These are phyloP conservation scores for Isochrysis galbana DNA, from an alignment of 78 protist genomes.

Conservation along the genomic window DNA sequence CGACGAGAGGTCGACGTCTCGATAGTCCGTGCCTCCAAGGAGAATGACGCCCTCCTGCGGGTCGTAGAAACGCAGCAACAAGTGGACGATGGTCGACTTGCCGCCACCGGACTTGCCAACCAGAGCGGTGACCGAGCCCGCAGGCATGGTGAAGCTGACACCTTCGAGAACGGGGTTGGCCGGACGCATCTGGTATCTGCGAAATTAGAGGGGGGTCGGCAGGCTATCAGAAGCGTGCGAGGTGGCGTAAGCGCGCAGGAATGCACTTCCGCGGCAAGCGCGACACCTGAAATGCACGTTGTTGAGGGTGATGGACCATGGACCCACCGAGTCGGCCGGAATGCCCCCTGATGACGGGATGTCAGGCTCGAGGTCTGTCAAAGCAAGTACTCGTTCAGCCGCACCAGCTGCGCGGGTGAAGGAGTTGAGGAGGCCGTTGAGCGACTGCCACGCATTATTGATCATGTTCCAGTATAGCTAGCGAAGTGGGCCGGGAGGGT, in stretches of 20 bases:
- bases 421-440: neutral
- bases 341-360: neutral
- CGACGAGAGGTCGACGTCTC: slow-evolving; percentile 34
- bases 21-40: slow-evolving; percentile 71
- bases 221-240: no score
- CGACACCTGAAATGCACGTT: no score
- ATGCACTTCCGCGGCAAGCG: no score
- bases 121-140: slow-evolving; percentile 12
- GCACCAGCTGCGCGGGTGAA: slow-evolving; percentile 50
- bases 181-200: slow-evolving; percentile 24
- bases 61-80: slow-evolving; percentile 52
- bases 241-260: no score
- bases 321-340: neutral
- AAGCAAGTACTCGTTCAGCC: slow-evolving; percentile 23
- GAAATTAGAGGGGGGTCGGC: no score
- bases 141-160: neutral
- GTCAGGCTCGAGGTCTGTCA: slow-evolving; percentile 28
- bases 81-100: neutral
- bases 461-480: slow-evolving; percentile 27
- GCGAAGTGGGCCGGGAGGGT: no score
- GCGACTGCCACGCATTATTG: neutral
- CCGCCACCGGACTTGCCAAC: neutral
- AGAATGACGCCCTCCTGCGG: slow-evolving; percentile 56
- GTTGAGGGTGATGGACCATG: neutral
- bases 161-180: neutral